phyloP scores from a whole-genome alignment of 495 filamentous ascomycete species.

The Penicillium angulare region DNA sequence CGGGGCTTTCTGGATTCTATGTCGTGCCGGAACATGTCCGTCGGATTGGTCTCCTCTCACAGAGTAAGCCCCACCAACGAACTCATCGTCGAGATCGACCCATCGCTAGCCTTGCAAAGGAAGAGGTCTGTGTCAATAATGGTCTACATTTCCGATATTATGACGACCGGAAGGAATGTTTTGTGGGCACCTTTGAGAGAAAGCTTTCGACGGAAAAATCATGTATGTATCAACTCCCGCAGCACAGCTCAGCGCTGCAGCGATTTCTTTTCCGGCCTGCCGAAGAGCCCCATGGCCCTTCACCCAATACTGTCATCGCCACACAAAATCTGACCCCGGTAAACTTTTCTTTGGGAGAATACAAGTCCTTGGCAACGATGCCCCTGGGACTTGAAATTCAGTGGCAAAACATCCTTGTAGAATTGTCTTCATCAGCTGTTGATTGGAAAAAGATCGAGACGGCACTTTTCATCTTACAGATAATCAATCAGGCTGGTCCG shows the following conservation, averaged over 20 bases:
- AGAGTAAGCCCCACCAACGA: constrained; percentile 25
- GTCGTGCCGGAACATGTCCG: background rate
- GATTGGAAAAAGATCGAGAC: constrained; percentile 48
- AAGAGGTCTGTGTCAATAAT: constrained; percentile 45
- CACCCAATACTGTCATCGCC: constrained; percentile 42
- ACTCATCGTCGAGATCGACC: constrained; percentile 19
- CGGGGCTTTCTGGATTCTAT: constrained; percentile 10
- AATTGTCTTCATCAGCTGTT: constrained; percentile 46
- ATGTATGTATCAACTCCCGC: constrained; percentile 38
- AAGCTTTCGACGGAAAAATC: constrained; percentile 13
- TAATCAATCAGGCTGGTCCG: constrained; percentile 49
- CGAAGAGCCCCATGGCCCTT: constrained; percentile 19
- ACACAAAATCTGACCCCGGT: constrained; percentile 40
- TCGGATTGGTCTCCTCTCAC: constrained; percentile 24
- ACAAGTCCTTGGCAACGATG: constrained; percentile 45
- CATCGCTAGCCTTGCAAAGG: constrained; percentile 15
- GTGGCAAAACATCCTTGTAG: constrained; percentile 54
- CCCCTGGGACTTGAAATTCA: constrained; percentile 49
- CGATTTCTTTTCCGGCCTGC: constrained; percentile 30
- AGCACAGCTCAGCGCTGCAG: constrained; percentile 27
- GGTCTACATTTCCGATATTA: constrained; percentile 32
- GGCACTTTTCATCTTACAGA: constrained; percentile 45
- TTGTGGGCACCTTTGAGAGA: constrained; percentile 28
- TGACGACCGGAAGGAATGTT: constrained; percentile 23
- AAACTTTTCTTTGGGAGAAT: constrained; percentile 49